Base-by-base conservation (phyloP, 176 grass and related monocot genomes). In the Saccharum spontaneum region DNA sequence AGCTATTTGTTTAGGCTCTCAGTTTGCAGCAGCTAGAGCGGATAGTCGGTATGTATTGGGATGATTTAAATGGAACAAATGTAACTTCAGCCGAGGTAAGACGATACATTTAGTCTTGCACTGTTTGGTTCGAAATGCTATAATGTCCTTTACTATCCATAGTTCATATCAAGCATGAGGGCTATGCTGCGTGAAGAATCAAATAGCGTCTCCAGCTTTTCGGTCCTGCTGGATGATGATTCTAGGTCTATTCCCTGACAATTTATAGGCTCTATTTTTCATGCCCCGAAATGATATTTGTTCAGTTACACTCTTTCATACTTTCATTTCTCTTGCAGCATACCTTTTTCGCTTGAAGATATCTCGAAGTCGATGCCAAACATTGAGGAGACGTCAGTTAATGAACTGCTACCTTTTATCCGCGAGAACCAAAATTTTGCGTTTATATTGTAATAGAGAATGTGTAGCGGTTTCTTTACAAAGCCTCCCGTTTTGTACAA, bases 1-100 rank as follows among this genome's bases (percentile, higher is more conserved):
- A 59, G 38, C 71, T 67, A 64, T 80, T 57, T 83, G 38, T 88
- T 81, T 85, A 94, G 95, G 89, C 85, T 59, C 92, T 94, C 71
- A 93, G 90, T 84, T 88, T 90, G 79, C 92, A 94, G 78, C 95
- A 97, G 84, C 81, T 94, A 82, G 91, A 94, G 49, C 87, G 92
- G 72, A 82, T 97, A 72, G 88, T 94, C 67, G 88, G 88, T n/a
- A 90, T 90, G 90, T 97, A 94, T 71, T 94, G 95, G 92, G 92
- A 97, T 50, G 95, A 97, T 37, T 78, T 91, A 78, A 92, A 90
- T 23, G 95, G 92, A 38, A 93, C 90, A 72, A 90, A 94, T 17
- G 37, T 85, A 31, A 82, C 92, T 65, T 97, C 95, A 73, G 75
- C 89, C 43, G 88, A 93, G 79, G 92, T 91, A 85, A 76, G 71